Evolutionary conservation across 2,329 filamentous ascomycete genomes (phyloP), one percentile per base, ranked within the genome.

Genomic region (Botrytis cinerea): DNA sequence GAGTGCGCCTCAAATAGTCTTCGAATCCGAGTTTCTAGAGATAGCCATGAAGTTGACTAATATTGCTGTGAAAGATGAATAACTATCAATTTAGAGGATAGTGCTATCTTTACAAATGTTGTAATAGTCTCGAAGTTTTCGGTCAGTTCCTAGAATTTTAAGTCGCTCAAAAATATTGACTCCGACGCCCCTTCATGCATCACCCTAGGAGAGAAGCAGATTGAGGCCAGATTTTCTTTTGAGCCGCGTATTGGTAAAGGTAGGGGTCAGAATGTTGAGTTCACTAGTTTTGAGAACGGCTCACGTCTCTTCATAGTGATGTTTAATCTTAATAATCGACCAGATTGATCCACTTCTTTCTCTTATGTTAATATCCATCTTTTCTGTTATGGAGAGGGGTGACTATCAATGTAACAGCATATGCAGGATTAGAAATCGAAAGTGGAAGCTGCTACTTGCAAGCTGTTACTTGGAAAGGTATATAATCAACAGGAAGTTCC

Each of bases 21-120:
- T 71, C 2, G 32, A 71, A 43, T 63, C 48, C 0, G 38, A 73
- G 14, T 76, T 75, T 45, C 72, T 72, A 45, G 51, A 43, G 40
- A 28, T 71, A 14, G 73, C 72, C n/a, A 14, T 18, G 12, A 38
- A 74, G 32, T 28, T 75, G n/a, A 63, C 71, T 20, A 18, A 63
- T 12, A 22, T 22, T 45, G 18, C 18, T 9, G 16, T 14, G 18
- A 28, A 45, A 18, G 18, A 12, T 28, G 61, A 28, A 40, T n/a
- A 12, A 28, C 2, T 1, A 40, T 63, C 20, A 8, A 40, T 14
- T 18, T 14, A 8, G 35, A 25, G n/a, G 28, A n/a, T 18, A 54
- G 14, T 28, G 18, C 12, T 40, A 62, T 12, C 6, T n/a, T 0
- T 40, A 18, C 4, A 14, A n/a, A 61, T 40, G 7, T 22, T 28